Evolutionary conservation across 176 grass and related monocot species (phyloP).

Genomic region (Hordeum vulgare): DNA sequence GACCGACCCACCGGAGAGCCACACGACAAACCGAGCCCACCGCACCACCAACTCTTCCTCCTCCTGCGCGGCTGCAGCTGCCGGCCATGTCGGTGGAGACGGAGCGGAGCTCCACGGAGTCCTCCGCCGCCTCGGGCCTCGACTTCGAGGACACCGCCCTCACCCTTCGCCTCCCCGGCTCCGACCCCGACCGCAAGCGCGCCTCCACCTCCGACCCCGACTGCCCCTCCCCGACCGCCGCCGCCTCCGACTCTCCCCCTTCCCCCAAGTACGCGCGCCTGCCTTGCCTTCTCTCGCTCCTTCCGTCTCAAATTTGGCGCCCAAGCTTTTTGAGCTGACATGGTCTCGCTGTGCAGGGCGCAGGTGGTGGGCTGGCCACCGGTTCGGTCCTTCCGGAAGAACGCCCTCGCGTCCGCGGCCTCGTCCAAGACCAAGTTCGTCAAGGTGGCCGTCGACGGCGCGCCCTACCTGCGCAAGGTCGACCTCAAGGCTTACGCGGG

Average conservation of each 20-base stretch:
- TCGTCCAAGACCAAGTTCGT: slow-evolving; percentile 54
- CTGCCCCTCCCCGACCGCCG: slow-evolving; percentile 19
- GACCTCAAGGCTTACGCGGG: slow-evolving; percentile 58
- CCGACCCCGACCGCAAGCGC: slow-evolving; percentile 34
- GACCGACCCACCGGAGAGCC: background rate
- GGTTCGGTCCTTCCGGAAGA: slow-evolving; percentile 43
- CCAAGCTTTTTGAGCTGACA: background rate
- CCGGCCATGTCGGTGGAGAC: slow-evolving; percentile 48
- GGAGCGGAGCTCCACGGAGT: slow-evolving; percentile 77
- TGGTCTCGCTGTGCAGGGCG: slow-evolving; percentile 25
- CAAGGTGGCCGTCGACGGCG: slow-evolving; percentile 84
- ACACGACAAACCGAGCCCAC: background rate
- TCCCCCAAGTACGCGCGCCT: slow-evolving; percentile 30
- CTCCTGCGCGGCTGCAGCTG: background rate
- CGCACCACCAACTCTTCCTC: background rate
- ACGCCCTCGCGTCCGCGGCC: slow-evolving; percentile 31
- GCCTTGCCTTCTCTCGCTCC: background rate
- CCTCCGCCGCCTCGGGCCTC: slow-evolving; percentile 50
- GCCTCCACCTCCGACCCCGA: slow-evolving; percentile 28
- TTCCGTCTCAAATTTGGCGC: background rate
- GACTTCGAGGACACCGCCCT: slow-evolving; percentile 85
- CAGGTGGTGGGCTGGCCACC: slow-evolving; percentile 90
- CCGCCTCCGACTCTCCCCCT: slow-evolving; percentile 21
- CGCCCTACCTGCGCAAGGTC: slow-evolving; percentile 84
- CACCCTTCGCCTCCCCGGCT: slow-evolving; percentile 60